Conservation (phyloP, 345 rosid species). For the Eucalyptus pauciflora region DNA sequence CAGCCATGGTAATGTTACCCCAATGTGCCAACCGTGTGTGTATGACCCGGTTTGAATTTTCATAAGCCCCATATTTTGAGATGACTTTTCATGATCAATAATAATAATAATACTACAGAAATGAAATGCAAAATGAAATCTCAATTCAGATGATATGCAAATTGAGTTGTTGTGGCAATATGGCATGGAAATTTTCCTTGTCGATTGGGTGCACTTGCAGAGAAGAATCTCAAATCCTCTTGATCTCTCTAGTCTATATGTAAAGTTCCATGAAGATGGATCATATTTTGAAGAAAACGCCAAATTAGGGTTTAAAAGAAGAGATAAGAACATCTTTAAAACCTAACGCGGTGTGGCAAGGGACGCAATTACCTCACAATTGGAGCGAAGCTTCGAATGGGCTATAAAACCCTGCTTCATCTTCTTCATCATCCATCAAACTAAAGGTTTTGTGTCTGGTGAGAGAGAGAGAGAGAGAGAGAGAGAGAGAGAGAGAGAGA, state of each 20-base stretch:
- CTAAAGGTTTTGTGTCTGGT: too few species aligned
- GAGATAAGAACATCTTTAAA: background rate
- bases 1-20: background rate
- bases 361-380: background rate
- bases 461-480: background rate
- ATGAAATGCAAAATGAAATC: too few species aligned
- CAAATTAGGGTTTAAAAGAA: background rate
- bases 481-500: background rate
- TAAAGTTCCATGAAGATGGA: background rate
- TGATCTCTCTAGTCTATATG: background rate
- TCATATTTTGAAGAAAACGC: background rate
- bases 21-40: background rate
- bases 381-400: background rate
- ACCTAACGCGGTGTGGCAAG: background rate
- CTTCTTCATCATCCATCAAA: background rate
- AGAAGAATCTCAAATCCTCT: background rate
- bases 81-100: background rate
- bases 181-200: background rate
- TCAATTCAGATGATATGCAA: background rate
- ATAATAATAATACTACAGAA: background rate
- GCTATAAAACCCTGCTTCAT: background rate
- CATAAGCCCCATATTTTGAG: background rate
- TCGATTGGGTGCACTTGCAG: background rate
- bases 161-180: background rate
- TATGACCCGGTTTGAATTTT: background rate